Conservation (phyloP, 208 protist species). For the Wallacemonas sp. region DNA sequence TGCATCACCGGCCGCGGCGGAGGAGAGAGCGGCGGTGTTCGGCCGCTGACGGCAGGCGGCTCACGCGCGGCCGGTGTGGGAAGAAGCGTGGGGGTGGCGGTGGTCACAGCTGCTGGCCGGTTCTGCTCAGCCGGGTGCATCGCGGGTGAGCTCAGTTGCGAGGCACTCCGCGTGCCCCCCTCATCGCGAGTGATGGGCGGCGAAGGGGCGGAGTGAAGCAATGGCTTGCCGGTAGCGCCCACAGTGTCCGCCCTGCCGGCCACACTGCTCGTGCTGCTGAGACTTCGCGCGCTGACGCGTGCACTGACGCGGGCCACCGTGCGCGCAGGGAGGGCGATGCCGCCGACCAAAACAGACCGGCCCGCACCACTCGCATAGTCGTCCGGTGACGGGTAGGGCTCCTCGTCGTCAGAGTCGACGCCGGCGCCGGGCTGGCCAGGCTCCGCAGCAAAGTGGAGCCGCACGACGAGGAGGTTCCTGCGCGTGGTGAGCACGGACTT, state of each 20-base stretch:
- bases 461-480: conserved; percentile 20
- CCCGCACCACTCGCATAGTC: not conserved
- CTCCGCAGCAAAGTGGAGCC: conserved; percentile 12
- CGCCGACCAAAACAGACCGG: not conserved
- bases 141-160: too few species aligned
- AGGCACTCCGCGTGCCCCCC: too few species aligned
- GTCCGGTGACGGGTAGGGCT: conserved; percentile 1
- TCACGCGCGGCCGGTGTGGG: not conserved
- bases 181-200: too few species aligned
- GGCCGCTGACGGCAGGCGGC: too few species aligned
- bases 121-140: too few species aligned
- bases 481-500: conserved; percentile 23
- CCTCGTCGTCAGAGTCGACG: conserved; percentile 12
- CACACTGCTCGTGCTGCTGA: not conserved
- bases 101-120: too few species aligned
- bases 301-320: conserved; percentile 6
- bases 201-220: too few species aligned
- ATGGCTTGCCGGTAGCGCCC: not conserved
- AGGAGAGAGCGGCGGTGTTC: not conserved
- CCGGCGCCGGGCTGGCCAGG: not conserved
- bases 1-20: not conserved
- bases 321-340: conserved; percentile 3
- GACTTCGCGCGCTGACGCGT: conserved; percentile 1
- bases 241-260: not conserved
- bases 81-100: too few species aligned